Base-by-base conservation (phyloP, 2,329 filamentous ascomycete species). In the Paraconiothyrium sp. region DNA sequence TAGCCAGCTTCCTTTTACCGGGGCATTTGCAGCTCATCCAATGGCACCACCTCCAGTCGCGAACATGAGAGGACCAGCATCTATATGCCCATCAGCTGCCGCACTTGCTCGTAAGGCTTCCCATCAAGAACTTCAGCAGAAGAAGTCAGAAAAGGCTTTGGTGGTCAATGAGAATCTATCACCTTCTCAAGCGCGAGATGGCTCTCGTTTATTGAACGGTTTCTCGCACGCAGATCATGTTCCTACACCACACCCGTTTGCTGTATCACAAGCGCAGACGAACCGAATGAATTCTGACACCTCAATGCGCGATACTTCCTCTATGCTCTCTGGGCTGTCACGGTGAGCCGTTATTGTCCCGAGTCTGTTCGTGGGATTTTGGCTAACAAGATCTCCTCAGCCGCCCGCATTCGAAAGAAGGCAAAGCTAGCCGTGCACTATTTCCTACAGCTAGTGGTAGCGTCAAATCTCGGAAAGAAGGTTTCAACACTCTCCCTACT, bases 401-500 rank as follows among this genome's bases (percentile, higher is more conserved):
- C 44, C 56, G 16, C 32, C 49, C 27, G 20, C 39, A 6, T 7
- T 37, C 20, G 20, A 37, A 41, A 3, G 35, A 65, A 1, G 57
- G 56, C 8, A 75, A 67, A 32, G 43, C 60, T 44, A 68, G 65
- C 49, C 70, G 71, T 5, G 64, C 61, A 11, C 66, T 69, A 10
- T 56, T 52, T 13, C 67, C 71, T 1, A 66, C 61, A 1, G 61
- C 58, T 6, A 27, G 34, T 1, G 63, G 61, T 11, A 66, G 61
- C 10, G 37, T 73, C 4, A 73, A 67, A 58, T 71, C 70, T 30
- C 68, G 69, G 34, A 78, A 76, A 48, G 74, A 76, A 57, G 46
- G 58, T 3, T 49, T 44, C 35, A 60, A 51, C 16, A 54, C 57
- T 9, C 58, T 61, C 30, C 60, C 34, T 11, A 22, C 43, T 39